Conservation (phyloP, 805 yeast genomes). For the Wickerhamomyces silvicola region DNA sequence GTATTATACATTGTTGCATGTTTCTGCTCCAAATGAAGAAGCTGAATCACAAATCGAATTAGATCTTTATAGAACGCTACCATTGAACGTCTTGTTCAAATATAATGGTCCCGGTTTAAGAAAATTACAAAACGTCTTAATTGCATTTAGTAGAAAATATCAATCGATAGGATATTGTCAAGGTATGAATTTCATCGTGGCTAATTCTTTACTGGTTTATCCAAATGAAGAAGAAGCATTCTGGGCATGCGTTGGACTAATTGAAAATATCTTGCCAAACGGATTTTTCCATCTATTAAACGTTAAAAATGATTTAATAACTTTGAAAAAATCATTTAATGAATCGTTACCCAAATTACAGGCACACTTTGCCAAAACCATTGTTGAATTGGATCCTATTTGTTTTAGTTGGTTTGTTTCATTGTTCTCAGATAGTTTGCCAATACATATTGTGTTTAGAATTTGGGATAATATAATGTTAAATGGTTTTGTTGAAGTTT, state of each 20-base stretch:
- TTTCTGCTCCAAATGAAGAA: conserved; percentile 19
- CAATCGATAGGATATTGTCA: conserved; percentile 51
- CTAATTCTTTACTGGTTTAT: conserved; percentile 38
- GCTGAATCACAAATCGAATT: conserved; percentile 44
- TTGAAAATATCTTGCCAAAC: conserved; percentile 42
- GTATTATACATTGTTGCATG: conserved; percentile 28
- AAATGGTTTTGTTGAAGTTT: conserved; percentile 31
- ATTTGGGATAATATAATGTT: conserved; percentile 45
- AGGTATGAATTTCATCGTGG: conserved; percentile 57
- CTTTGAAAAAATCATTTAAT: conserved; percentile 30
- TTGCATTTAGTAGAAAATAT: conserved; percentile 42
- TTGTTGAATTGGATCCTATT: conserved; percentile 42
- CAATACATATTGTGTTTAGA: conserved; percentile 44
- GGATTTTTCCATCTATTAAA: conserved; percentile 31
- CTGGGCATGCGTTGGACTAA: conserved; percentile 43
- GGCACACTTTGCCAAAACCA: conserved; percentile 27
- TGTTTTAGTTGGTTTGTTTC: conserved; percentile 54
- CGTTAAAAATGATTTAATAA: conserved; percentile 35
- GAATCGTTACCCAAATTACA: conserved; percentile 33
- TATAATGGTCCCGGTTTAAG: conserved; percentile 48
- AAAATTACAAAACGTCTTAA: conserved; percentile 39
- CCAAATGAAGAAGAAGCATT: conserved; percentile 45
- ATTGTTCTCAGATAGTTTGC: conserved; percentile 45
- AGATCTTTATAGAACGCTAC: conserved; percentile 51
- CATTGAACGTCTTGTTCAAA: conserved; percentile 45